These are phyloP conservation scores for Neoboletus brunneissimus DNA, from an alignment of 768 basidiomycete genomes.

Conservation along the genomic window DNA sequence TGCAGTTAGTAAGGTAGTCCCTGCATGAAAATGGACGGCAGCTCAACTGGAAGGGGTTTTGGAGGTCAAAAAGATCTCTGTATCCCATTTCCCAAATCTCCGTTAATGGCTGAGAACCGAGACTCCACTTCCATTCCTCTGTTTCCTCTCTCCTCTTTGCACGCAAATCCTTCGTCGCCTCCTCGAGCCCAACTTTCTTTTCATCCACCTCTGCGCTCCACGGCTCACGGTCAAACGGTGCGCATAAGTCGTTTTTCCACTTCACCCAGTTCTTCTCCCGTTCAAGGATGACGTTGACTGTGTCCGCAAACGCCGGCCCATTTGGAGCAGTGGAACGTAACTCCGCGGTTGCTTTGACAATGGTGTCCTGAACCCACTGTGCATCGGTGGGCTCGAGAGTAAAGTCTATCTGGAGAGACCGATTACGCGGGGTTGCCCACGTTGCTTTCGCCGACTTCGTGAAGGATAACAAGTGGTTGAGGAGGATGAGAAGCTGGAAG, in stretches of 20 bases:
- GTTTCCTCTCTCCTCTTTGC: conserved; percentile 55
- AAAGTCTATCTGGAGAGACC: conserved; percentile 82
- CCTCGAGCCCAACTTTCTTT: conserved; percentile 54
- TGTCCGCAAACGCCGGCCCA: conserved; percentile 74
- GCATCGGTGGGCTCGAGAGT: conserved; percentile 63
- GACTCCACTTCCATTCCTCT: conserved; percentile 59
- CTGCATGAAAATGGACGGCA: conserved; percentile 2
- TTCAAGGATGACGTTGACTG: conserved; percentile 66
- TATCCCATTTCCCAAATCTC: conserved; percentile 87
- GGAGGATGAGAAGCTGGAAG: conserved; percentile 78
- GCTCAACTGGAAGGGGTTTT: conserved; percentile 65
- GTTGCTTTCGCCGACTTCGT: conserved; percentile 62
- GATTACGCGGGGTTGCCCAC: conserved; percentile 65
- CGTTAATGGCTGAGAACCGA: conserved; percentile 69
- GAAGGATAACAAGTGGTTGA: conserved; percentile 71
- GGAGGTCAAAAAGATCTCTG: conserved; percentile 56
- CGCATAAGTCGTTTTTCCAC: conserved; percentile 85
- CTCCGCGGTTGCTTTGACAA: conserved; percentile 51
- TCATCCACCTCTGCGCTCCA: conserved; percentile 51
- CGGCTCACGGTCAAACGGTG: conserved; percentile 73
- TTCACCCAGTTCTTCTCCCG: conserved; percentile 88
- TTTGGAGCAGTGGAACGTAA: conserved; percentile 75
- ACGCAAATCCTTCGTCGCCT: conserved; percentile 53
- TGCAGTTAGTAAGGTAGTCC: conserved; percentile 1
- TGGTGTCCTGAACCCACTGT: conserved; percentile 75